Evolutionary conservation across 345 rosid genomes (phyloP).

Genomic region (Tarenaya hassleriana): DNA sequence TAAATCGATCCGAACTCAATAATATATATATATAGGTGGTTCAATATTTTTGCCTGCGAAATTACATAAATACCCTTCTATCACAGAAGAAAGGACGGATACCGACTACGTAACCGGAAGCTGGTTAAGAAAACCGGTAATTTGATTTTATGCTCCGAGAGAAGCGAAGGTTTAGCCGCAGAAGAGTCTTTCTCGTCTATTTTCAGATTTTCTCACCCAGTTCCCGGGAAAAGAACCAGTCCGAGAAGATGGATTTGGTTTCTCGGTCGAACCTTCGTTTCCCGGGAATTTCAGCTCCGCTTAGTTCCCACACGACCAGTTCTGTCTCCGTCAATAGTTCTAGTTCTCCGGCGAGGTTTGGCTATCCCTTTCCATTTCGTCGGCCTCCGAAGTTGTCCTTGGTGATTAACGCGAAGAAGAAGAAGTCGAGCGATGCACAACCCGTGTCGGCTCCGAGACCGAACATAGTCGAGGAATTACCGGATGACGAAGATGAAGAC

Average conservation of each 20-base stretch:
- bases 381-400: slow-evolving; percentile 17
- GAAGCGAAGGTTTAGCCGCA: slow-evolving; percentile 12
- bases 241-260: slow-evolving; percentile 33
- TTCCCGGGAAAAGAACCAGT: slow-evolving; percentile 1
- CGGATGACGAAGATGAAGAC: slow-evolving; percentile 38
- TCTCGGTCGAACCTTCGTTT: slow-evolving; percentile 19
- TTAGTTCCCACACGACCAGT: background rate
- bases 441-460: slow-evolving; percentile 33
- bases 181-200: slow-evolving; percentile 3
- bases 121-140: slow-evolving; percentile 14
- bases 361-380: slow-evolving; percentile 21
- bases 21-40: too few relatives aligned
- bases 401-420: slow-evolving; percentile 43
- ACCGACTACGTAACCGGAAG: background rate
- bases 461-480: slow-evolving; percentile 36
- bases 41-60: too few relatives aligned
- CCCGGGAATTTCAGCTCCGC: slow-evolving; percentile 5
- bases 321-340: slow-evolving; percentile 22
- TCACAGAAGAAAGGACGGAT: too few relatives aligned
- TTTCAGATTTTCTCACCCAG: background rate
- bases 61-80: too few relatives aligned
- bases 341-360: slow-evolving; percentile 13
- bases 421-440: slow-evolving; percentile 27
- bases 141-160: slow-evolving; percentile 1
- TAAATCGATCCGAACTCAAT: too few relatives aligned